Evolutionary conservation across 768 basidiomycete genomes (phyloP).

Genomic region (Suillus spraguei): DNA sequence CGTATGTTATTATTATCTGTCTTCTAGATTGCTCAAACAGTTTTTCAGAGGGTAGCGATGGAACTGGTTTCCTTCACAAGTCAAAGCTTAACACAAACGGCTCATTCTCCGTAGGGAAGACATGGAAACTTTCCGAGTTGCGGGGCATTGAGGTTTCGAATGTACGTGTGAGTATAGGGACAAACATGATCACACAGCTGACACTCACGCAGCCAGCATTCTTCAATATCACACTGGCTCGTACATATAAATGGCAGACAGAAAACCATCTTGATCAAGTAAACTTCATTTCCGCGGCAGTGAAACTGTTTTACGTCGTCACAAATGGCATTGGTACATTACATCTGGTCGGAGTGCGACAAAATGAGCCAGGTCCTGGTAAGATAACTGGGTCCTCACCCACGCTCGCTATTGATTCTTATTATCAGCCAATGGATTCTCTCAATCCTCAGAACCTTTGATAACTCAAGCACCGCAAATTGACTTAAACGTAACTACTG

Average conservation of each 20-base stretch:
- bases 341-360: conserved; percentile 60
- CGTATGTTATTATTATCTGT: conserved; percentile 55
- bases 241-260: conserved; percentile 90
- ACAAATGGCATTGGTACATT: conserved; percentile 47
- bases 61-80: conserved; percentile 85
- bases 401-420: conserved; percentile 4
- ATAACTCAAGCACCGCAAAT: conserved; percentile 21
- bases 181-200: conserved; percentile 20
- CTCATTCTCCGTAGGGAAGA: conserved; percentile 95
- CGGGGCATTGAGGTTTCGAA: conserved; percentile 73
- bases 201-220: conserved; percentile 49
- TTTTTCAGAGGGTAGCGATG: conserved; percentile 56
- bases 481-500: conserved; percentile 8
- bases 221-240: conserved; percentile 85
- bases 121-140: conserved; percentile 87
- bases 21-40: conserved; percentile 5
- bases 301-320: conserved; percentile 60
- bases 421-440: conserved; percentile 17
- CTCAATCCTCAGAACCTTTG: conserved; percentile 19
- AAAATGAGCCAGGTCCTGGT: conserved; percentile 41
- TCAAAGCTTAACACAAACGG: conserved; percentile 95
- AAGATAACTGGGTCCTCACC: conserved; percentile 18
- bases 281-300: conserved; percentile 65
- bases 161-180: conserved; percentile 47
- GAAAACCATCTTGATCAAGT: conserved; percentile 74